Conservation (phyloP, 2,329 filamentous ascomycete species). For the Metarhizium guizhouense region DNA sequence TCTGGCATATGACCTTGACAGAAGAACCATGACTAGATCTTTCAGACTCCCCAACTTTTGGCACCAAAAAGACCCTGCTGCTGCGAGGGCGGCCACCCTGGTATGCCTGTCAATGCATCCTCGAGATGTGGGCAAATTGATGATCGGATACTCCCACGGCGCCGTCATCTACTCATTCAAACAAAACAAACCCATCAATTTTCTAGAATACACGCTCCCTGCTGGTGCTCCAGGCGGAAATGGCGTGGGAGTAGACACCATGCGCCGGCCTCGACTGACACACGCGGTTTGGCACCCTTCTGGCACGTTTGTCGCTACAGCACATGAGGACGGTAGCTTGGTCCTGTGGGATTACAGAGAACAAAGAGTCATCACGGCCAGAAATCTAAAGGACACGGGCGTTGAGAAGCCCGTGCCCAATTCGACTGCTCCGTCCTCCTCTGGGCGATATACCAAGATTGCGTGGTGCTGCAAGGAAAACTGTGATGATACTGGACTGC, state of each 20-base stretch:
- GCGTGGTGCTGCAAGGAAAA: slow-evolving; percentile 93
- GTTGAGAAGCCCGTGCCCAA: slow-evolving; percentile 57
- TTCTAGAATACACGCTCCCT: slow-evolving; percentile 75
- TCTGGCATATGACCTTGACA: slow-evolving; percentile 86
- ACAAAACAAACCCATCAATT: slow-evolving; percentile 68
- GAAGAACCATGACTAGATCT: slow-evolving; percentile 57
- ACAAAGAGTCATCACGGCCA: slow-evolving; percentile 71
- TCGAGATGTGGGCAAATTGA: slow-evolving; percentile 79
- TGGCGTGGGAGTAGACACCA: slow-evolving; percentile 48
- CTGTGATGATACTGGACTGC: slow-evolving; percentile 81
- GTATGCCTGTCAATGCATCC: slow-evolving; percentile 81
- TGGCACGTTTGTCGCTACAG: slow-evolving; percentile 79
- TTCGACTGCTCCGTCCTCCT: slow-evolving; percentile 45
- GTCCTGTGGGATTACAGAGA: slow-evolving; percentile 95
- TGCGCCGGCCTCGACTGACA: slow-evolving; percentile 64
- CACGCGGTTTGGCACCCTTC: slow-evolving; percentile 93
- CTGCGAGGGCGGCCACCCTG: slow-evolving; percentile 51
- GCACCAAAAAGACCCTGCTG: slow-evolving; percentile 61
- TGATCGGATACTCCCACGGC: slow-evolving; percentile 86
- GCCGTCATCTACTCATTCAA: slow-evolving; percentile 93
- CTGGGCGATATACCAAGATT: slow-evolving; percentile 69
- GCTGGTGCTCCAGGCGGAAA: slow-evolving; percentile 79
- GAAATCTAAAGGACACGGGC: slow-evolving; percentile 66
- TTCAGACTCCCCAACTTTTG: slow-evolving; percentile 86
- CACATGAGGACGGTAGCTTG: slow-evolving; percentile 82